Evolutionary conservation across 805 yeast species (phyloP).

Genomic region (Nakazawaea ernobii): DNA sequence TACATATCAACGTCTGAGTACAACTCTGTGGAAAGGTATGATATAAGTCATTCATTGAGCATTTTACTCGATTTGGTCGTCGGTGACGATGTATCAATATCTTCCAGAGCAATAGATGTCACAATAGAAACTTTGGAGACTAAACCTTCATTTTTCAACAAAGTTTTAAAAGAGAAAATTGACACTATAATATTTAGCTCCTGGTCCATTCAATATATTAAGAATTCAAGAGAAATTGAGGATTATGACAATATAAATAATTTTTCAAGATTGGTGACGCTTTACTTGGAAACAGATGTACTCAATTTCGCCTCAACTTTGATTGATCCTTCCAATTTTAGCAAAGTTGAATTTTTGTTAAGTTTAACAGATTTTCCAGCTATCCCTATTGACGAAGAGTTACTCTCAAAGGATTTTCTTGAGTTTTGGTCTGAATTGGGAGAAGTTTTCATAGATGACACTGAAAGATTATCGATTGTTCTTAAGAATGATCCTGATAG

Average conservation of each 20-base stretch:
- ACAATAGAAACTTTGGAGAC: conserved; percentile 41
- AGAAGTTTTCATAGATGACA: conserved; percentile 49
- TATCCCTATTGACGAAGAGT: conserved; percentile 54
- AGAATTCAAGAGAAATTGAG: conserved; percentile 23
- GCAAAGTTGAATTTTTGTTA: conserved; percentile 42
- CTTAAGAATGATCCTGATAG: conserved; percentile 29
- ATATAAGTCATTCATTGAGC: conserved; percentile 16
- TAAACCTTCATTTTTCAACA: conserved; percentile 34
- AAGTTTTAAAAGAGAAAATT: conserved; percentile 23
- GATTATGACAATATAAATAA: conserved; percentile 33
- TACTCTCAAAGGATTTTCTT: conserved; percentile 46
- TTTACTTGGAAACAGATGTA: conserved; percentile 42
- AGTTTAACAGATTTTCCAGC: conserved; percentile 53
- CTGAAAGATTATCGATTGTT: conserved; percentile 26
- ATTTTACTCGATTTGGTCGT: conserved; percentile 16
- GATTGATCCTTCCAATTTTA: conserved; percentile 27
- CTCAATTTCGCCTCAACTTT: conserved; percentile 35
- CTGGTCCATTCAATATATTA: conserved; percentile 40
- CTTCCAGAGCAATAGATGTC: conserved; percentile 25
- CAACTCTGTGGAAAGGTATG: conserved; percentile 23
- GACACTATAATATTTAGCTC: conserved; percentile 33
- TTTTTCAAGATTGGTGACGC: conserved; percentile 39
- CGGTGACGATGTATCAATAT: conserved; percentile 8
- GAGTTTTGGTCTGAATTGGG: conserved; percentile 68
- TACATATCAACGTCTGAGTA: conserved; percentile 32